phyloP scores from a whole-genome alignment of 2,329 filamentous ascomycete species.

The Fusarium ramigenum region DNA sequence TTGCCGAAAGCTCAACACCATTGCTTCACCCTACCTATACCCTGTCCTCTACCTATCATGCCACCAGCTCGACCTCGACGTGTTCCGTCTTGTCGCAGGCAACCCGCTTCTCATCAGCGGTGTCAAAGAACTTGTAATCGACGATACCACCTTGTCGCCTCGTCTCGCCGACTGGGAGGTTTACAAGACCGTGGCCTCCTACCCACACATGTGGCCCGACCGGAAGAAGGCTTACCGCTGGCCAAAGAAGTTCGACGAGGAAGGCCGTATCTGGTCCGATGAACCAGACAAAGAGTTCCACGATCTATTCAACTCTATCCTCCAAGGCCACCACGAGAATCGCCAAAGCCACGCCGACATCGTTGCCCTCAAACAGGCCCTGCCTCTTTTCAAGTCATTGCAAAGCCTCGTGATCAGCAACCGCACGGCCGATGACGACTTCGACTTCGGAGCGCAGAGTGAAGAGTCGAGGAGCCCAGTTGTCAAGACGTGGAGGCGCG shows the following conservation, averaged over 20 bases:
- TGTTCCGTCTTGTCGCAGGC: fast-evolving
- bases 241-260: fast-evolving
- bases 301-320: fast-evolving
- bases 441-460: background rate
- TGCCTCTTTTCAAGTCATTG: background rate
- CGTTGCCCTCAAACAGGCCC: background rate
- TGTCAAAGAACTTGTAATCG: background rate
- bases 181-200: fast-evolving
- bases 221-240: fast-evolving
- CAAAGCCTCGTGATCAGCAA: background rate
- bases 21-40: fast-evolving
- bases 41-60: background rate
- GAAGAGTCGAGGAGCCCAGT: background rate
- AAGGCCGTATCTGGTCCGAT: fast-evolving
- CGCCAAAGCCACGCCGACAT: background rate
- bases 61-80: background rate
- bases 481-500: background rate
- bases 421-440: background rate
- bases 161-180: background rate
- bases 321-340: background rate
- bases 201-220: fast-evolving
- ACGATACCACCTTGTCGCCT: background rate
- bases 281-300: background rate
- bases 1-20: fast-evolving
- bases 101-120: background rate